Evolutionary conservation across 148 eudicot species (phyloP).

Genomic region (Salicornia ramosissima): DNA sequence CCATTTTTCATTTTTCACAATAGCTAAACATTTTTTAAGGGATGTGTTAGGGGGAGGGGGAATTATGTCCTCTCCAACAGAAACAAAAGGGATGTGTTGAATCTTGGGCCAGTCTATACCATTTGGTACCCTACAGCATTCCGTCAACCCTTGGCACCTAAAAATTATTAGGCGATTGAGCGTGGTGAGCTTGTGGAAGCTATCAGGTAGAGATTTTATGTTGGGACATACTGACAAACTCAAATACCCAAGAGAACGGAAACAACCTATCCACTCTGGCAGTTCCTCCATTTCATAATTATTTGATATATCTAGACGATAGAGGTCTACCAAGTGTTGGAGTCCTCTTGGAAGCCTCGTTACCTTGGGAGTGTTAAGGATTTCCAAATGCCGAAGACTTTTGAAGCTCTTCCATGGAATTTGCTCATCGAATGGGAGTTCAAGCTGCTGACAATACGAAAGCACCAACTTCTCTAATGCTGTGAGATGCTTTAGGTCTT

Average conservation of each 20-base stretch:
- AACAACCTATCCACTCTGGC: conserved; percentile 19
- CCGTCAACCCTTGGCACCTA: too few relatives aligned
- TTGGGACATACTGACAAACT: conserved; percentile 3
- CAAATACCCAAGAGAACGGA: conserved; percentile 9
- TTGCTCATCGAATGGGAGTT: conserved; percentile 11
- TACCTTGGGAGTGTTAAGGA: conserved; percentile 1
- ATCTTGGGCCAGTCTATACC: too few relatives aligned
- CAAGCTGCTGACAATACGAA: conserved; percentile 3
- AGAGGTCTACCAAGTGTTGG: conserved; percentile 15
- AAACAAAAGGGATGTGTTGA: too few relatives aligned
- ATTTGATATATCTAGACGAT: not conserved
- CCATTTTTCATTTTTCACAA: too few relatives aligned
- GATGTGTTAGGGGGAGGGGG: too few relatives aligned
- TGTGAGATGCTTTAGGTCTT: conserved; percentile 18
- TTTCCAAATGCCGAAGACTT: conserved; percentile 15
- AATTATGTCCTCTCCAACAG: too few relatives aligned
- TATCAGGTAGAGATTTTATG: conserved; percentile 23
- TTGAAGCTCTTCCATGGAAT: conserved; percentile 23
- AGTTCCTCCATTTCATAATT: not conserved
- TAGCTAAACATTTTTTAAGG: too few relatives aligned
- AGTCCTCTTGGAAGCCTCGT: conserved; percentile 19
- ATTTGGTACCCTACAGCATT: too few relatives aligned
- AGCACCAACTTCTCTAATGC: conserved; percentile 9
- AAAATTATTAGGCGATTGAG: too few relatives aligned
- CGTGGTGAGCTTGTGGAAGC: not conserved